Percentiles rank a stretch among this genome's conserved stretches.
Evolutionary conservation across 225 moss, liverwort and hornwort genomes (phyloP).

Genomic region (Sphagnum contortum): DNA sequence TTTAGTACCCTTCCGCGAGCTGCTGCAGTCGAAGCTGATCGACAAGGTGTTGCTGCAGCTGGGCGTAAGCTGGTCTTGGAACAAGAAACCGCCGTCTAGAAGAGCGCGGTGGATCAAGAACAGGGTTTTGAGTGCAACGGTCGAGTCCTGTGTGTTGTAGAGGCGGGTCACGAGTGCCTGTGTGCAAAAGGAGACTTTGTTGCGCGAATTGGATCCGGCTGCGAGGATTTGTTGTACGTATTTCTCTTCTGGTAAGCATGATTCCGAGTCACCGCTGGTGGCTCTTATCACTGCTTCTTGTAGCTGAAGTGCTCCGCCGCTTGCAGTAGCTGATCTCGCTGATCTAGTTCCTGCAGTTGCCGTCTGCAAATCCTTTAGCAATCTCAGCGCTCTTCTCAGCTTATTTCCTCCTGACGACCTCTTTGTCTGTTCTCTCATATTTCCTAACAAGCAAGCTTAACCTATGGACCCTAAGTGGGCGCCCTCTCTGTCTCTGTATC

Average conservation of each 20-base stretch:
- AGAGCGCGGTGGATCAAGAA: conserved; percentile 33
- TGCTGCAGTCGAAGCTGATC: not conserved
- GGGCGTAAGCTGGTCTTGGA: conserved; percentile 34
- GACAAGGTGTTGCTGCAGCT: not conserved
- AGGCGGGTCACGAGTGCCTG: conserved; percentile 28
- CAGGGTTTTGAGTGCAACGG: conserved; percentile 40
- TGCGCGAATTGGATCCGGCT: conserved; percentile 22
- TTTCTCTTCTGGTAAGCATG: conserved; percentile 23
- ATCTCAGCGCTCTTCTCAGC: not conserved
- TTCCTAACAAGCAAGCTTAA: no score
- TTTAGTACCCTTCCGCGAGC: no score
- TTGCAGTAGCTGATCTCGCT: conserved; percentile 2
- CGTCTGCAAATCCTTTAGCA: conserved; percentile 5
- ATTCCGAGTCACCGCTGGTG: not conserved
- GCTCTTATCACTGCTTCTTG: conserved; percentile 3
- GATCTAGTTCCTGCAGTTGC: not conserved
- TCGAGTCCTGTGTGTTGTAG: conserved; percentile 33
- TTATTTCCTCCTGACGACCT: not conserved
- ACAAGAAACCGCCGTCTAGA: conserved; percentile 49
- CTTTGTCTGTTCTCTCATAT: no score
- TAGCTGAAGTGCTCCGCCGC: not conserved
- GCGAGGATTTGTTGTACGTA: conserved; percentile 27
- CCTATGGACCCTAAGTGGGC: no score
- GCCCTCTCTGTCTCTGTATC: no score
- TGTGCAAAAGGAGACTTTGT: conserved; percentile 32